Evolutionary conservation across 2,329 filamentous ascomycete genomes (phyloP), one percentile per base, ranked within the genome.

Genomic region (Cladosporium oxysporum): DNA sequence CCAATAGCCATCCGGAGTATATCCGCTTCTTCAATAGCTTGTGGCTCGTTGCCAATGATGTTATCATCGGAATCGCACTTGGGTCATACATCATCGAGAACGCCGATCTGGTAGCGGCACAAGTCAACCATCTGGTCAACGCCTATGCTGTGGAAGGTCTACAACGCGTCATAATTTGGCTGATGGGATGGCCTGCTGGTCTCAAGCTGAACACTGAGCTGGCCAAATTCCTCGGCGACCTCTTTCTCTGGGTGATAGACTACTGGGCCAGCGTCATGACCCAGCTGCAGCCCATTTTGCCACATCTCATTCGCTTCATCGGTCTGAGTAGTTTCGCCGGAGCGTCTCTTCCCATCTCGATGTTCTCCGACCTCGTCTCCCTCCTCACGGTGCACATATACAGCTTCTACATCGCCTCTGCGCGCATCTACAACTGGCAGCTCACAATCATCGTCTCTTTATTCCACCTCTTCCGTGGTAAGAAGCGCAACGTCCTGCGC

Each of bases 11-110:
- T 77, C 92, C 94, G 0, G 95, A 99, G 77, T 99, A 99, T 77
- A 99, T 99, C 71, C 90, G 95, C 18, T 99, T 99, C 79, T 99
- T 98, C 81, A 99, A 99, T 78, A 97, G 93, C 74, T 83, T 99
- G 5, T 99, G 95, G 95, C 90, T 99, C 10, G 95, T 99, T 26
- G 93, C 93, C 33, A 99, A 99, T 80, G 95, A 99, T 80, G 91
- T 99, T 57, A 99, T 99, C 70, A 98, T 99, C 67, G 96, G 95
- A 29, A 97, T 99, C 71, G 95, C 95, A 1, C 81, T 99, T 8
- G 96, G 95, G 0, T 96, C 93, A 0, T 99, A 97, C 77, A 96
- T 99, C 68, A 94, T 98, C 68, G 95, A 99, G 76, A 97, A 99
- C 73, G 90, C 92, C 1, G 85, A 88, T 64, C 92, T 90, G 83